Conservation (phyloP, 192 early-diverging fungal species). For the Podila epigama region DNA sequence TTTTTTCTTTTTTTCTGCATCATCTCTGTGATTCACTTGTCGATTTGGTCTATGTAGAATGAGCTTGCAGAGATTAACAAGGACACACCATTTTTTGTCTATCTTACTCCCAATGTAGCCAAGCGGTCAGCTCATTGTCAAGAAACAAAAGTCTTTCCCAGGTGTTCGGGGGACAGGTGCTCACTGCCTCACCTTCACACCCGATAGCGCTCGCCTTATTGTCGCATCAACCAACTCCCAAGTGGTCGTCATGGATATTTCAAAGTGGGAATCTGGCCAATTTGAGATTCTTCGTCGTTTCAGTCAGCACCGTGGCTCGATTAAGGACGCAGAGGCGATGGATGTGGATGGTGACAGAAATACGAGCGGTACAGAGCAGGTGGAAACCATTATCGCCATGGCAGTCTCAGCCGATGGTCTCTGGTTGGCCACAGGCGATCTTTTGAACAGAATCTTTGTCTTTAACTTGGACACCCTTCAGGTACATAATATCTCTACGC, state of each 20-base stretch:
- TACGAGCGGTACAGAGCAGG: conserved; percentile 51
- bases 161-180: conserved; percentile 62
- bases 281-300: conserved; percentile 73
- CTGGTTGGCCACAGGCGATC: conserved; percentile 85
- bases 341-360: conserved; percentile 50
- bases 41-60: too few species aligned
- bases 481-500: conserved; percentile 49
- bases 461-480: conserved; percentile 74
- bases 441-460: conserved; percentile 73
- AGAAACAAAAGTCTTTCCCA: conserved; percentile 56
- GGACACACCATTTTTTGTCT: neutral
- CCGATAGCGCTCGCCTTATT: conserved; percentile 76
- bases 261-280: conserved; percentile 60
- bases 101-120: conserved; percentile 27
- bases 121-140: conserved; percentile 52
- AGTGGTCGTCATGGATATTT: conserved; percentile 80
- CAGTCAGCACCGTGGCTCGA: conserved; percentile 66
- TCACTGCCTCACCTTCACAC: conserved; percentile 77
- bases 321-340: conserved; percentile 32
- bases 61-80: too few species aligned
- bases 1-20: neutral
- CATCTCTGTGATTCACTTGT: too few species aligned
- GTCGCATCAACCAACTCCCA: conserved; percentile 78
- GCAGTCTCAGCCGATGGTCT: conserved; percentile 81
- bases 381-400: conserved; percentile 71